Base-by-base conservation (phyloP, 2,329 filamentous ascomycete genomes). In the Aureobasidium sp. region DNA sequence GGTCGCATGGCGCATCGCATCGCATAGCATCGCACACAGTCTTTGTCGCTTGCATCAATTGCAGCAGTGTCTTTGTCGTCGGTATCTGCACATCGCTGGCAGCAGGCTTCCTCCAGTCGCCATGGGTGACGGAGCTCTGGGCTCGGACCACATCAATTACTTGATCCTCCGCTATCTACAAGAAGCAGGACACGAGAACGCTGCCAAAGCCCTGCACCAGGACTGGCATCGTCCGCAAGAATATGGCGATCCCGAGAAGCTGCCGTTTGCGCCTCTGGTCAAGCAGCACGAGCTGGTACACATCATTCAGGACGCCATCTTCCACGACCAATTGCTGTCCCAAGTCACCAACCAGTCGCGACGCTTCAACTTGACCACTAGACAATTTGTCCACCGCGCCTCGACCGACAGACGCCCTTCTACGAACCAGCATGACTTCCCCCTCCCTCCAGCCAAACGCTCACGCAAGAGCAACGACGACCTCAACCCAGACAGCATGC, bases 81-180 rank as follows among this genome's bases (percentile, higher is more conserved):
- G 55, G 42, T 15, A 12, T 22, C 14, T n/a, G 44, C 25, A n/a
- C 5, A 42, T 14, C 29, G 3, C 17, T 34, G 45, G 45, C 45
- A 25, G 22, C 20, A 37, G 56, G 7, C 31, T 37, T 22, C 15
- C 39, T 39, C 17, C 17, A 44, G 14, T 15, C 67, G 68, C 65
- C 63, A 76, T 77, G 75, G 62, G 56, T 45, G 64, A 66, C 62
- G 71, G 72, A 66, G 69, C 78, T 53, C 75, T 84, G 65, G 81
- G 77, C 69, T 82, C 79, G 67, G 81, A 87, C 77, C 84, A 87
- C 72, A 80, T 88, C 71, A 88, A 87, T 76, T 87, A 87, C 75
- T 77, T 87, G 70, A 85, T 88, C 74, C 86, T 84, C 81, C 84
- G 84, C 80, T 87, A 81, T 67, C 68, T 74, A 36, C 72, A 75